phyloP scores from a whole-genome alignment of 768 basidiomycete species.

The Mycena galopus region DNA sequence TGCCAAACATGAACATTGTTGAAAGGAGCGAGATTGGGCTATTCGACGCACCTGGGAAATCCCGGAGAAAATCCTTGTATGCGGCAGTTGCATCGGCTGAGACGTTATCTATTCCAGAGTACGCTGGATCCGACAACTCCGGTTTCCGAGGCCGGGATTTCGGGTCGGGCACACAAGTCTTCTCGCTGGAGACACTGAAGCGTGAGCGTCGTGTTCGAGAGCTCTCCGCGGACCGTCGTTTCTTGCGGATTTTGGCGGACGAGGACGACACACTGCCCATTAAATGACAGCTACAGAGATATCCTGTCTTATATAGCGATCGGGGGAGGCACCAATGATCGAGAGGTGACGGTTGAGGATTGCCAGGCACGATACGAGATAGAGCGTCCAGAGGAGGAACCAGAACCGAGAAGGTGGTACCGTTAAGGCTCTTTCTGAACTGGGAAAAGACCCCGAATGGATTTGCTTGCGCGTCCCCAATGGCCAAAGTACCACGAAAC shows the following conservation, averaged over 20 bases:
- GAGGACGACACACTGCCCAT: neutral
- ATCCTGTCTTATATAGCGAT: neutral
- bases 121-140: neutral
- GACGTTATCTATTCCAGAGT: neutral
- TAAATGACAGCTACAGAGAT: neutral
- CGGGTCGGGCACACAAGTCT: neutral
- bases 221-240: neutral
- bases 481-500: neutral
- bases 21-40: neutral
- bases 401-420: neutral
- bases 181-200: neutral
- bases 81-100: neutral
- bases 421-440: neutral
- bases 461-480: no score
- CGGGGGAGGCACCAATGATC: neutral
- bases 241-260: neutral
- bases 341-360: neutral
- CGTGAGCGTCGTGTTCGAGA: neutral
- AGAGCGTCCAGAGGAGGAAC: no score
- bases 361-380: no score
- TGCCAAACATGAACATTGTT: constrained; percentile 29
- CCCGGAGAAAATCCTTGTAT: neutral
- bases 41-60: constrained; percentile 8
- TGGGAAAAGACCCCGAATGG: no score
- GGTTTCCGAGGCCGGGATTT: neutral